Conservation (phyloP, 2,329 filamentous ascomycete species). For the Calonectria hongkongensis region DNA sequence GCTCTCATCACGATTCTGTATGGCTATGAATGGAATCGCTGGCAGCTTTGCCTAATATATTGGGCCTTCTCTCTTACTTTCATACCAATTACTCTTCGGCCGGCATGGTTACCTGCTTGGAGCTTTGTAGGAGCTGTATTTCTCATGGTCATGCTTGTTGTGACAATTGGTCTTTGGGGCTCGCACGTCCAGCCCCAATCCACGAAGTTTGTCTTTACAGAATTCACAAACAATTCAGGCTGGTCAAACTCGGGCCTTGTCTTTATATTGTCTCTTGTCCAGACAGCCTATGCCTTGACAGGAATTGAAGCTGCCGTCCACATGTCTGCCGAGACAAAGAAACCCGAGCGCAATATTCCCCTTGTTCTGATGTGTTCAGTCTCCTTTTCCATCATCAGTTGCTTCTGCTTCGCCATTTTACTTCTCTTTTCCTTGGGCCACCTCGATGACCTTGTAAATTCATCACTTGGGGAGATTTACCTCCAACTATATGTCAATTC, state of each 20-base stretch:
- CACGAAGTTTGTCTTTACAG: background rate
- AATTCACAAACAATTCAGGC: constrained; percentile 6
- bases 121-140: background rate
- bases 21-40: constrained; percentile 4
- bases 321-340: constrained; percentile 5
- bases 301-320: constrained; percentile 12
- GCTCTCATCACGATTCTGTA: constrained; percentile 12
- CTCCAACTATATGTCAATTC: constrained; percentile 25
- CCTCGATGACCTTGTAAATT: constrained; percentile 13
- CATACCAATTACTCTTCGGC: background rate
- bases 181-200: constrained; percentile 14
- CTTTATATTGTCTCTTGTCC: constrained; percentile 13
- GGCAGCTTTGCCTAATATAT: constrained; percentile 4
- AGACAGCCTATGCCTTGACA: background rate
- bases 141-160: background rate
- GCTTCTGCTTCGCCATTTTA: constrained; percentile 7
- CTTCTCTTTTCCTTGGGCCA: background rate
- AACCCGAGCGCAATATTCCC: constrained; percentile 1
- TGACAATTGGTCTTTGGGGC: constrained; percentile 1
- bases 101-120: constrained; percentile 8
- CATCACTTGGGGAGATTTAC: constrained; percentile 18
- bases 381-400: background rate
- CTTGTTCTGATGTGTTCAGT: background rate
- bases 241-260: constrained; percentile 1
- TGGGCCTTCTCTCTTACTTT: constrained; percentile 13